phyloP scores from a whole-genome alignment of 2,329 filamentous ascomycete species.

The Scedosporium minutisporum region DNA sequence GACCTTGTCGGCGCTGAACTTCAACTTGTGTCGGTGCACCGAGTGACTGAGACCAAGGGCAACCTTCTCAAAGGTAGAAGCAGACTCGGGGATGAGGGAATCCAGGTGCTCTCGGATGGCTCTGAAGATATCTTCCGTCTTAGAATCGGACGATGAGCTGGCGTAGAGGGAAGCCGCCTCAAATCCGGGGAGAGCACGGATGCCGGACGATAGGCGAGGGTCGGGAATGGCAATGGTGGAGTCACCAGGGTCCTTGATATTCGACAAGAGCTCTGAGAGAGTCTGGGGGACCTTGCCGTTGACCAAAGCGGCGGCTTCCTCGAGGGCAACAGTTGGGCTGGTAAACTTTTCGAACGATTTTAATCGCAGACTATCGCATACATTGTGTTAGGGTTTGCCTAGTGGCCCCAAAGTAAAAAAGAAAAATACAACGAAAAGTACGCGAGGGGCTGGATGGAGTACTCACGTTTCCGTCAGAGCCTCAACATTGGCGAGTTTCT shows the following conservation, averaged over 20 bases:
- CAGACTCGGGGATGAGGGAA: slow-evolving; percentile 77
- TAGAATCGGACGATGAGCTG: slow-evolving; percentile 67
- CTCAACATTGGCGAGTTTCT: slow-evolving; percentile 69
- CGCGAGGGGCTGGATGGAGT: slow-evolving; percentile 6
- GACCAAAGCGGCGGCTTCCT: slow-evolving; percentile 79
- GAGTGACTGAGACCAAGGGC: slow-evolving; percentile 93
- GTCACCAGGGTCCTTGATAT: slow-evolving; percentile 96
- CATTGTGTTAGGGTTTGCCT: slow-evolving; percentile 7
- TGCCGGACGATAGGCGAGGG: slow-evolving; percentile 81
- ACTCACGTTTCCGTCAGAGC: slow-evolving; percentile 78
- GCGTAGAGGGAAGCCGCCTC: slow-evolving; percentile 74
- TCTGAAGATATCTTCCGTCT: slow-evolving; percentile 73
- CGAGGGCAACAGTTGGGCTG: slow-evolving; percentile 78
- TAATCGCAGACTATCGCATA: slow-evolving; percentile 62
- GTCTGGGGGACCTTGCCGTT: slow-evolving; percentile 93
- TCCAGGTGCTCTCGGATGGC: slow-evolving; percentile 86
- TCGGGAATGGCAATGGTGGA: slow-evolving; percentile 89
- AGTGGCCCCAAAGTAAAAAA: neutral
- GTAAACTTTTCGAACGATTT: slow-evolving; percentile 98
- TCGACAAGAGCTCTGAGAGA: slow-evolving; percentile 71
- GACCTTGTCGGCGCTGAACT: slow-evolving; percentile 97
- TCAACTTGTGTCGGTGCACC: slow-evolving; percentile 92
- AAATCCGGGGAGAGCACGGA: slow-evolving; percentile 82
- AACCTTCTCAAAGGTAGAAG: slow-evolving; percentile 87
- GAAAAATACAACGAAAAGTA: neutral